Evolutionary conservation across 2,329 filamentous ascomycete genomes (phyloP), one percentile per base, ranked within the genome.

Genomic region (Fusarium continuum): DNA sequence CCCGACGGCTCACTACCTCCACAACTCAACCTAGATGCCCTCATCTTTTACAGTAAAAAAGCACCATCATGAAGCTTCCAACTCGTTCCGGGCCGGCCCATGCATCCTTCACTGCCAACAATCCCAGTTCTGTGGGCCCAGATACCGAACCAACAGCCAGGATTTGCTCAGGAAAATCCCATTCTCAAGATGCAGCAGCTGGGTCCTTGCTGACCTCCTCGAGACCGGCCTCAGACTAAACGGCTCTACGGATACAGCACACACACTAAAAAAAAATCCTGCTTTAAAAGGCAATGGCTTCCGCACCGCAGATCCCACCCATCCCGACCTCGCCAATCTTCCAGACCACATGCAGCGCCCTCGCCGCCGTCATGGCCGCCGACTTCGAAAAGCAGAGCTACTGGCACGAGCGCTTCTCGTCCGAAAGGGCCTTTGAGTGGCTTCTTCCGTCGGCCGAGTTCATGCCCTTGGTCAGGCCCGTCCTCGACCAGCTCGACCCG

Each of bases 301-400:
- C 60, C 51, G 56, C 64, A 35, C 64, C 65, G 29, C 56, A 63
- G 47, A 53, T 70, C 32, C 68, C 68, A 17, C 67, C 67, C 19
- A 51, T 70, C 17, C 32, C 55, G 28, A 43, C 49, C 19, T 49
- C 64, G 9, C 65, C 61, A n/a, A 44, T 63, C 44, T 46, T 65
- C 23, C 48, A 46, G 5, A 41, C 38, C 25, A 53, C 55, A 20
- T 35, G 48, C 29, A 39, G 46, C 20, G 51, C 55, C 22, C 53
- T 64, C 28, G 31, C 38, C 46, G 53, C 57, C 29, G 54, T 55
- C 41, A 73, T 74, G 71, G 63, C 67, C 19, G 55, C 73, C 48
- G 77, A 82, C 49, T 83, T 80, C 53, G 81, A 83, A 29, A 79
- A 82, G 34, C 78, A 81, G 64, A 78, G 75, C 58, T 84, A 83